Percentiles rank a stretch among this genome's conserved stretches.
Evolutionary conservation across 352 stramenopile genomes (phyloP).

Genomic region (Blastocystis sp.): DNA sequence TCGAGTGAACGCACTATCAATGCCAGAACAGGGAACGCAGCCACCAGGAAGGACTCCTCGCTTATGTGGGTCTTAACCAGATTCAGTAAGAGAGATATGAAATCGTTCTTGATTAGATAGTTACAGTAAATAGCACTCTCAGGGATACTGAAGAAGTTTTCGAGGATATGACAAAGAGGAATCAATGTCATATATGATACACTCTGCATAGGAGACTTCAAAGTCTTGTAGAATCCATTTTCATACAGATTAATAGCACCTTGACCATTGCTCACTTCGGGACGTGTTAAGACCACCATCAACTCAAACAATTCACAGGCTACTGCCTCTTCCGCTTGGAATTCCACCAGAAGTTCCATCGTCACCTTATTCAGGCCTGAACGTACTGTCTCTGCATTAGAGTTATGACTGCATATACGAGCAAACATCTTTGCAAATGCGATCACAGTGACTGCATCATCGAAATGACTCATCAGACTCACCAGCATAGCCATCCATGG

Average conservation of each 20-base stretch:
- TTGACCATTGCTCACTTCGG: background rate
- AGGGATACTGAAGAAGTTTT: constrained; percentile 56
- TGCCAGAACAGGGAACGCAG: constrained; percentile 51
- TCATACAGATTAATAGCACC: constrained; percentile 53
- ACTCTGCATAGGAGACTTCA: constrained; percentile 39
- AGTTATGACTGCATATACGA: constrained; percentile 5
- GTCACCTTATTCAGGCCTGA: constrained; percentile 17
- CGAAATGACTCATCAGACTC: constrained; percentile 2
- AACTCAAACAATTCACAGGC: constrained; percentile 24
- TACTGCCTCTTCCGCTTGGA: constrained; percentile 57
- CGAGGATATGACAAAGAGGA: constrained; percentile 3
- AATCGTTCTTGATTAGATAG: constrained; percentile 67
- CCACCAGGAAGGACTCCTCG: constrained; percentile 27
- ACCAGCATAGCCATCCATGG: constrained; percentile 61
- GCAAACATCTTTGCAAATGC: constrained; percentile 48
- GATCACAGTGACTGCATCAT: background rate
- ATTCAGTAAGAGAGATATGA: constrained; percentile 58
- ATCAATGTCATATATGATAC: constrained; percentile 39
- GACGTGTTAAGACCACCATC: constrained; percentile 25
- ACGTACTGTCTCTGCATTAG: constrained; percentile 3
- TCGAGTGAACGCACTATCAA: constrained; percentile 60
- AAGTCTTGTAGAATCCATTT: constrained; percentile 47
- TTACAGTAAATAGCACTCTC: constrained; percentile 36
- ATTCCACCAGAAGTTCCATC: constrained; percentile 39
- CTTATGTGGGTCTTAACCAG: constrained; percentile 17